Evolutionary conservation across 73 alveolate species (phyloP).

Genomic region (Symbiodinium natans): DNA sequence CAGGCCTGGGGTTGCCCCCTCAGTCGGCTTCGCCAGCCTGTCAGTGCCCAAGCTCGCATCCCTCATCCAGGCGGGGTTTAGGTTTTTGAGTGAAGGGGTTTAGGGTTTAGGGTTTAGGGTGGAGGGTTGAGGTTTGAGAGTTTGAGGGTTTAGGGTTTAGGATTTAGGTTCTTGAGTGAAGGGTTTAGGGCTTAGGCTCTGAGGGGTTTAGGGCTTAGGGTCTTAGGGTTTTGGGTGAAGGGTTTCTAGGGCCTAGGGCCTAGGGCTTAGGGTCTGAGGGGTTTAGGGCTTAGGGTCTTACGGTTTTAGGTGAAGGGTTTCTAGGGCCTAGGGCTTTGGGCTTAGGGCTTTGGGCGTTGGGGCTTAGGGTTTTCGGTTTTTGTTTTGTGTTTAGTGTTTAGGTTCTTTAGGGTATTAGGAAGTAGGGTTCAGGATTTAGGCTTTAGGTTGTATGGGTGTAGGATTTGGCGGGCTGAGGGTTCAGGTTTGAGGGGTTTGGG

Average conservation of each 20-base stretch:
- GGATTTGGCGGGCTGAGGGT: too few species aligned
- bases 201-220: background rate
- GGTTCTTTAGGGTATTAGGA: too few species aligned
- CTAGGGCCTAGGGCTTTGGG: background rate
- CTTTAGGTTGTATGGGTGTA: too few species aligned
- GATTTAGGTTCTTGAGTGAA: background rate
- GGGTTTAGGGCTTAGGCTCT: background rate
- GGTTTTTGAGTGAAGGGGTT: too few species aligned
- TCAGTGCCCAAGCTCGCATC: constrained; percentile 54
- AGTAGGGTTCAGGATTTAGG: too few species aligned
- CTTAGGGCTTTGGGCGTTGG: background rate
- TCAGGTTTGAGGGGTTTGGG: too few species aligned
- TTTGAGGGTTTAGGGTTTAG: background rate
- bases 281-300: too few species aligned
- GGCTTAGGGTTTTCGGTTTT: too few species aligned
- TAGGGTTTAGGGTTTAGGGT: background rate
- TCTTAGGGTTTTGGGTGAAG: background rate
- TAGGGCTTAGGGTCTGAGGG: too few species aligned
- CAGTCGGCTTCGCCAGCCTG: constrained; percentile 77
- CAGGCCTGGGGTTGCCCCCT: constrained; percentile 89
- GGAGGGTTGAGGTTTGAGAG: background rate
- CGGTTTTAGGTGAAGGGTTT: too few species aligned
- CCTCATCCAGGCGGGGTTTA: background rate
- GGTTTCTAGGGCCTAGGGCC: background rate
- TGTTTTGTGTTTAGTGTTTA: too few species aligned